These are phyloP conservation scores for Trichosanthes cucumerina DNA, from an alignment of 306 rosid genomes.

Conservation along the genomic window DNA sequence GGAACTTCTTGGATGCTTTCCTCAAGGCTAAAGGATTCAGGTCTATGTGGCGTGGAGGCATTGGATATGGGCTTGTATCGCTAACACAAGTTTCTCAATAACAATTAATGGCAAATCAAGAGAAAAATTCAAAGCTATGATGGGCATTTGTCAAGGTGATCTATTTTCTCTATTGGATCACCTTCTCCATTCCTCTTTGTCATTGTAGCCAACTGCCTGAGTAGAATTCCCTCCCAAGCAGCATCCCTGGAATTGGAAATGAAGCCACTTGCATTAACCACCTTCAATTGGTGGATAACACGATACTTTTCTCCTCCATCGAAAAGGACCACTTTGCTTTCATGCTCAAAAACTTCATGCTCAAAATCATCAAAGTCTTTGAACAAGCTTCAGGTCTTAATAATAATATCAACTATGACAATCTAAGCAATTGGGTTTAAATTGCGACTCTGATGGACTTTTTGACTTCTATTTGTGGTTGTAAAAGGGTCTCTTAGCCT, in stretches of 20 bases:
- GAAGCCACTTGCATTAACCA: neutral
- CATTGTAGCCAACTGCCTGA: neutral
- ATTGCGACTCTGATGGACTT: neutral
- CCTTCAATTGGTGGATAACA: neutral
- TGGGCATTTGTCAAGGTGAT: neutral
- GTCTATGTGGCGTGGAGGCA: neutral
- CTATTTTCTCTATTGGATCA: neutral
- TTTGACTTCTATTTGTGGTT: neutral
- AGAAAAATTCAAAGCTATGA: neutral
- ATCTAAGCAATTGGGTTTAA: neutral
- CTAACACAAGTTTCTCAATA: neutral
- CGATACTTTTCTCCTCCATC: neutral
- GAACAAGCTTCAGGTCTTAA: neutral
- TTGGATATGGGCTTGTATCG: neutral
- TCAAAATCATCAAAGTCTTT: neutral
- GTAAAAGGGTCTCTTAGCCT: neutral
- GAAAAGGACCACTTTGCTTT: neutral
- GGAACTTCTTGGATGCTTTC: neutral
- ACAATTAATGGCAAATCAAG: neutral
- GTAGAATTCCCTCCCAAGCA: neutral
- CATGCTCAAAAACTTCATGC: neutral
- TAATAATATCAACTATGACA: neutral
- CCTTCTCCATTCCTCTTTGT: neutral
- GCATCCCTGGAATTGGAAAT: neutral
- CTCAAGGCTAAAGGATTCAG: neutral